Evolutionary conservation across 1,139 yeast species (phyloP).

Genomic region (Kodamaea plutei): DNA sequence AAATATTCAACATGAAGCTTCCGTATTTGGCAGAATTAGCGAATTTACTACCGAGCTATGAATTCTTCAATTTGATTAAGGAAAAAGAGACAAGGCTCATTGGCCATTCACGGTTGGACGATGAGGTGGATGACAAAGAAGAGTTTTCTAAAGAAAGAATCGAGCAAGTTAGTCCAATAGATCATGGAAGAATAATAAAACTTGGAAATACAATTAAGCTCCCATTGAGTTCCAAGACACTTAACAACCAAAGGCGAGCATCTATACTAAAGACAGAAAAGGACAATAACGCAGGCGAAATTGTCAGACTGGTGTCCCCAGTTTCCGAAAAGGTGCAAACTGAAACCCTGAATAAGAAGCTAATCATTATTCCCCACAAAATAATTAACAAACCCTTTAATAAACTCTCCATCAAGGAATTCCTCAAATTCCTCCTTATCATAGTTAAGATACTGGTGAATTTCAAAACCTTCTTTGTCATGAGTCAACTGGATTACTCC

Average conservation of each 20-base stretch:
- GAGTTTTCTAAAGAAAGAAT: too few species aligned
- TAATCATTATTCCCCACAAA: slow-evolving; percentile 42
- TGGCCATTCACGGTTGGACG: too few species aligned
- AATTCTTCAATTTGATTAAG: slow-evolving; percentile 34
- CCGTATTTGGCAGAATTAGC: slow-evolving; percentile 34
- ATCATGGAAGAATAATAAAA: slow-evolving; percentile 32
- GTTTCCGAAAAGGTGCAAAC: too few species aligned
- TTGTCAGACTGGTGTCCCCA: slow-evolving; percentile 5
- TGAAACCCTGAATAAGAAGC: slow-evolving; percentile 16
- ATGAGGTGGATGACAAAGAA: too few species aligned
- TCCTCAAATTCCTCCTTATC: slow-evolving; percentile 32
- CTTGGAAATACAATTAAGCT: slow-evolving; percentile 35
- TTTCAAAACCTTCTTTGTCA: slow-evolving; percentile 28
- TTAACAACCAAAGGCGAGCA: slow-evolving; percentile 33
- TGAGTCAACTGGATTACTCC: slow-evolving; percentile 7
- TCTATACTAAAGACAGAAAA: slow-evolving; percentile 5
- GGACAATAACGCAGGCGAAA: slow-evolving; percentile 1
- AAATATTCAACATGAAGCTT: slow-evolving; percentile 24
- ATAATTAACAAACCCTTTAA: slow-evolving; percentile 41
- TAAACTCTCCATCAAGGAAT: slow-evolving; percentile 37
- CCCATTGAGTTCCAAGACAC: slow-evolving; percentile 42
- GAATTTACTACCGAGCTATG: slow-evolving; percentile 29
- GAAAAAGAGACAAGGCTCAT: slow-evolving; percentile 30
- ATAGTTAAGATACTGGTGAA: slow-evolving; percentile 38
- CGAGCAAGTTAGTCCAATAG: too few species aligned